Percentiles rank a stretch among this genome's conserved stretches.
Conservation (phyloP, 2,329 filamentous ascomycete species). For the Biscogniauxia marginata region DNA sequence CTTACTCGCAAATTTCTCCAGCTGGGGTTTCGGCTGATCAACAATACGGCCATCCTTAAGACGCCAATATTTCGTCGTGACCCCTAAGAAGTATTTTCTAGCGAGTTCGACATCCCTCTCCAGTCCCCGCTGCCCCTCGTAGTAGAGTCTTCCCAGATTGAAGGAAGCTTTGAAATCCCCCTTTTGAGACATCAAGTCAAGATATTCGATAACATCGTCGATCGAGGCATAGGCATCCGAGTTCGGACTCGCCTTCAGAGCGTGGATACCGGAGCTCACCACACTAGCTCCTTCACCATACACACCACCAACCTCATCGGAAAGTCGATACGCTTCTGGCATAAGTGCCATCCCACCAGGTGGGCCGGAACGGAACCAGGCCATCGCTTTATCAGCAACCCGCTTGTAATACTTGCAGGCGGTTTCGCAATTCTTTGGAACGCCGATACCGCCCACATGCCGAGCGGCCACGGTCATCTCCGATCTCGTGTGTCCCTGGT, state of each 20-base stretch:
- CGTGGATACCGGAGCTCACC: slow-evolving; percentile 81
- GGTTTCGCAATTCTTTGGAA: slow-evolving; percentile 79
- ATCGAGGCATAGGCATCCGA: slow-evolving; percentile 83
- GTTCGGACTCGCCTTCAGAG: slow-evolving; percentile 68
- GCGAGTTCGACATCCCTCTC: slow-evolving; percentile 72
- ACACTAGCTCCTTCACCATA: slow-evolving; percentile 95
- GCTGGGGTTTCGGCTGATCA: slow-evolving; percentile 65
- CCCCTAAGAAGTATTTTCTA: slow-evolving; percentile 75
- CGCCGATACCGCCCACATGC: slow-evolving; percentile 80
- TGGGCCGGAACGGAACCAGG: slow-evolving; percentile 83
- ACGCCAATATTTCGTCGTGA: slow-evolving; percentile 79
- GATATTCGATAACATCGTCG: slow-evolving; percentile 91
- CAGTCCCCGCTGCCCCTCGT: slow-evolving; percentile 77
- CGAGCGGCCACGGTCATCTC: slow-evolving; percentile 94
- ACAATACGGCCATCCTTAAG: slow-evolving; percentile 69
- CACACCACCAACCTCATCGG: slow-evolving; percentile 86
- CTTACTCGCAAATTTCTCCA: slow-evolving; percentile 78
- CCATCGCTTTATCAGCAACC: slow-evolving; percentile 89
- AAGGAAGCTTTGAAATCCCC: slow-evolving; percentile 86
- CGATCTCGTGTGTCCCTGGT: slow-evolving; percentile 76
- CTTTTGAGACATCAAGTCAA: slow-evolving; percentile 86
- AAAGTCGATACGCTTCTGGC: slow-evolving; percentile 77
- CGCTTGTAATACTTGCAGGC: slow-evolving; percentile 87
- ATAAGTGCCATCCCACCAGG: slow-evolving; percentile 81
- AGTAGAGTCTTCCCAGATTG: slow-evolving; percentile 81